Base-by-base conservation (phyloP, 1,284 basidiomycete genomes). In the Anthracocystis panici-leucophaei region DNA sequence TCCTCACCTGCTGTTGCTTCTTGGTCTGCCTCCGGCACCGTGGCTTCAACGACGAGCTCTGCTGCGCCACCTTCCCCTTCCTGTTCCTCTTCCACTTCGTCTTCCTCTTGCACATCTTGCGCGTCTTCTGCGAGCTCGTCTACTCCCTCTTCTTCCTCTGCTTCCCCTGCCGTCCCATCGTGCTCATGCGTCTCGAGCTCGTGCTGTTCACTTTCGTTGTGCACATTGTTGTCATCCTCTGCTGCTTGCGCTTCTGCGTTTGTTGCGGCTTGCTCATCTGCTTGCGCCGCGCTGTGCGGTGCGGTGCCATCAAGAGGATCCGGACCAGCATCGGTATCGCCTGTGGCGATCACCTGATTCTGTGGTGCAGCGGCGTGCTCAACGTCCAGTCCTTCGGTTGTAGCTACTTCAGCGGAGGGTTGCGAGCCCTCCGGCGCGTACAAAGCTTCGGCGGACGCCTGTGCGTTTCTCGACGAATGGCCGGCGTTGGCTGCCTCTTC, bases 401-500 rank as follows among this genome's bases (percentile, higher is more conserved):
- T 35, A 5, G 25, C 55, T 20, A 18, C 33, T 25, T 33, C 46
- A 11, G 16, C 27, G 3, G 25, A 7, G 7, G 25, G 20, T 23
- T 35, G 27, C 21, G 8, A 29, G 35, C 42, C 31, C 21, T 45
- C 31, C 18, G 41, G 3, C 16, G 40, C 35, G 27, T 29, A 27
- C 20, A 9, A 40, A 31, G 49, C 7, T 27, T 48, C 44, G 21
- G 20, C 27, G 45, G n/a, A 0, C 16, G 16, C 46, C 31, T 46
- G 29, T 40, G 23, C 20, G 5, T 45, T 46, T 16, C 29, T 62
- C 38, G n/a, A 21, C n/a, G 27, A 46, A 33, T 29, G 45, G 11
- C 23, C 46, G 16, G 38, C 18, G 38, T 49, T 54, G 25, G 40
- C 71, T 10, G 50, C 29, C 31, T 63, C 59, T n/a, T 64, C 61